These are phyloP conservation scores for Yamadazyma insecticola DNA, from an alignment of 805 yeast species.

Conservation along the genomic window DNA sequence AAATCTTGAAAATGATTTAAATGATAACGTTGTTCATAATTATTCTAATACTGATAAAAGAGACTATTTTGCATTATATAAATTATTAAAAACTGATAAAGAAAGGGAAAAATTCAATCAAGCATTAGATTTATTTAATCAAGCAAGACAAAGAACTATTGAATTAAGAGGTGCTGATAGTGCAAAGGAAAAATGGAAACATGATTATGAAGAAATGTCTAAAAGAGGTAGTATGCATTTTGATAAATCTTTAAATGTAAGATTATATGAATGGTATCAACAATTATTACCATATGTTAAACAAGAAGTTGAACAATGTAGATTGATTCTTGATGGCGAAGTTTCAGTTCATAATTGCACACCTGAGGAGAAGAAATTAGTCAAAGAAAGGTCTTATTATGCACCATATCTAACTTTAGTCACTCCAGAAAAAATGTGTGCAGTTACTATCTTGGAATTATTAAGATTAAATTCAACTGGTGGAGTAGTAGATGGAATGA, in stretches of 20 bases:
- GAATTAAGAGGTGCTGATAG: conserved; percentile 81
- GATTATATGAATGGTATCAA: conserved; percentile 80
- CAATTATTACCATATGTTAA: conserved; percentile 66
- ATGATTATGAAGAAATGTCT: conserved; percentile 64
- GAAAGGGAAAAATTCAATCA: conserved; percentile 51
- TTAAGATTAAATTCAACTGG: conserved; percentile 70
- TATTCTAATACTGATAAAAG: conserved; percentile 36
- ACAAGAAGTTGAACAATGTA: conserved; percentile 59
- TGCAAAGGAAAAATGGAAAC: conserved; percentile 86
- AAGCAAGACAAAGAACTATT: conserved; percentile 67
- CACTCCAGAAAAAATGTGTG: conserved; percentile 75
- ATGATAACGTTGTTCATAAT: conserved; percentile 23
- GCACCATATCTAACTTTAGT: conserved; percentile 77
- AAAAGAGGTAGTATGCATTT: conserved; percentile 54
- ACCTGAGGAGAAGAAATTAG: conserved; percentile 17
- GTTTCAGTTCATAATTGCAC: conserved; percentile 11
- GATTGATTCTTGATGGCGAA: conserved; percentile 34
- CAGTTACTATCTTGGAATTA: conserved; percentile 78
- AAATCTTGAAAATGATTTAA: conserved; percentile 23
- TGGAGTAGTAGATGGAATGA: conserved; percentile 74
- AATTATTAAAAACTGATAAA: conserved; percentile 42
- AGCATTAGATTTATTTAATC: conserved; percentile 65
- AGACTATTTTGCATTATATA: conserved; percentile 67
- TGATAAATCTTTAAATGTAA: conserved; percentile 61
- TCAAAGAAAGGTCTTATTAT: conserved; percentile 49